Base-by-base conservation (phyloP, 148 eudicot species). In the Rhododendron ferrugineum region DNA sequence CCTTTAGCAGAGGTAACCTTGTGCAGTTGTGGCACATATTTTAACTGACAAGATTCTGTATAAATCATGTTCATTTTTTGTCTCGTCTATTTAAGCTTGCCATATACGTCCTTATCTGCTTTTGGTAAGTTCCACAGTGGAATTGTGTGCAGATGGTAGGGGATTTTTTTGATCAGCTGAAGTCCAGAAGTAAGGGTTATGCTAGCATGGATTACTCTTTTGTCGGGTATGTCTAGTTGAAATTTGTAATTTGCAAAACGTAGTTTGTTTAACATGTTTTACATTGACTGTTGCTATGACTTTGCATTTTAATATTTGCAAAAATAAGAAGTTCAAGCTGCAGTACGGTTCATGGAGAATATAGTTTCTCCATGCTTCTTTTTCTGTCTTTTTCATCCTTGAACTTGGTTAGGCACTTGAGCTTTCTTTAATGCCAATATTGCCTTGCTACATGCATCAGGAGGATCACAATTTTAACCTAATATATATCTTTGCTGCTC, bases 171-270 rank as follows among this genome's bases (percentile, higher is more conserved):
- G 99, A 97, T 90, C 98, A 95, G 90, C 93, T 97, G 42, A 97
- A 97, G 91, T 97, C 99, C 82, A 94, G 95, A 86, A 97, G 98
- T 83, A 97, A 94, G 88, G 99, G 99, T 85, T 97, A 95, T 89
- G 99, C 96, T 54, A 97, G 99, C 94, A 97, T 97, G 99, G 99
- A 97, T 84, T 97, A 97, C 87, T 85, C 92, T 36, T 91, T 97
- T 88, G 81, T 92, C 16, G 99, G 98, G 99, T 97, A 95, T 79
- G 82, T 79, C 78, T 54, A 73, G 28, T 30, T 47, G 26, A 76
- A 50, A n/a, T n/a, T 40, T 7, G 4, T 44, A 18, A 40, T 30
- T 30, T 70, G 37, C 37, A 4, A 15, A 32, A 70, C 22, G 30
- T 70, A 14, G 75, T 32, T 56, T 34, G 70, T 16, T 54, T 32